Evolutionary conservation across 345 rosid genomes (phyloP), one percentile per base, ranked within the genome.

Genomic region (Melaleuca quinquenervia): DNA sequence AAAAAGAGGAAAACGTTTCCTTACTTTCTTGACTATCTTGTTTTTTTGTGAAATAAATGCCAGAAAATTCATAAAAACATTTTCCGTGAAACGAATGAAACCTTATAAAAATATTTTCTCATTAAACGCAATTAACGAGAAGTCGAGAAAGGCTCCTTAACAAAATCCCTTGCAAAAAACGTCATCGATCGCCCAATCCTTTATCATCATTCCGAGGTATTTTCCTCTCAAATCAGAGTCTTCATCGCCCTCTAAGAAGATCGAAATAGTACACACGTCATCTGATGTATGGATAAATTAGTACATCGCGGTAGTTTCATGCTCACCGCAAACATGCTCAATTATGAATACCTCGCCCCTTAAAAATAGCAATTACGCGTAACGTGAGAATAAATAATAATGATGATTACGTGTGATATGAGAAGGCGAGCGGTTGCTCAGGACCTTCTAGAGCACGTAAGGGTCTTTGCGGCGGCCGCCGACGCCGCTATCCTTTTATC

Each of bases 251-350:
- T 12, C 18, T 58, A 26, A 26, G 44, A 64, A 64, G 44, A 64
- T 60, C 76, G 5, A 64, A 9, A 8, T 11, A 22, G 26, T 54
- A 6, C 55, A 3, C 22, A 52, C 2, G 8, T 52, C 55, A 52
- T 18, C 41, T 52, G 16, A 5, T 62, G 2, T 14, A 27, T 27
- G 9, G 7, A 24, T 55, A 55, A 24, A 55, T 55, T 2, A 24
- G 27, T 55, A 55, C 10, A 1, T 2, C 24, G 14, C 24, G 27
- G 24, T 5, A 1, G 0, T 26, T 24, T 22, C 5, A 0, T 0
- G 60, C 64, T 56, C 0, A 2, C 26, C 11, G 26, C 5, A 29
- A 26, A 26, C 29, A 11, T 58, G 16, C 3, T 56, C 29, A 27
- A 62, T 62, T 27, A 0, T 62, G 75, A 62, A 29, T 14, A 0